A percentile compares a stretch with the other conserved stretches of the same genome.
These are phyloP conservation scores for Ceratocystis papillata DNA, from an alignment of 2,329 filamentous ascomycete species.

Conservation along the genomic window DNA sequence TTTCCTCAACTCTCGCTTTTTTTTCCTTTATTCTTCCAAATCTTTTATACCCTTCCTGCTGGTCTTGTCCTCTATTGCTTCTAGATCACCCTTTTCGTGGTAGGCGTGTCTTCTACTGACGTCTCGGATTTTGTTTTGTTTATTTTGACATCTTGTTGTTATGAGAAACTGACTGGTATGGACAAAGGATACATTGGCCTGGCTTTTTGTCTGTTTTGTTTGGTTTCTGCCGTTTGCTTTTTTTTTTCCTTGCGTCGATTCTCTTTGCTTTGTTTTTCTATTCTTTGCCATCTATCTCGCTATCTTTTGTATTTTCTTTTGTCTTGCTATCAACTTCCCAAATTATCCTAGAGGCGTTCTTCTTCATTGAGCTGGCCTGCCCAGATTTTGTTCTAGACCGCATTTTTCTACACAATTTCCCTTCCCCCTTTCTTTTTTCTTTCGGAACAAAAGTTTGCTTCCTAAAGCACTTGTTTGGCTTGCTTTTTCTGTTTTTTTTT, in stretches of 20 bases:
- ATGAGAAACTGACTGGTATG: conserved; percentile 15
- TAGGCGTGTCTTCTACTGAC: conserved; percentile 2
- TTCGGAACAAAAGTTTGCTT: conserved; percentile 12
- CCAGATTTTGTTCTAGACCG: conserved; percentile 12
- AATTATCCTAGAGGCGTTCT: conserved; percentile 4
- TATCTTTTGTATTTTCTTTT: conserved; percentile 1
- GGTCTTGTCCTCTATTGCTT: neutral
- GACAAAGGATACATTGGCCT: conserved; percentile 15
- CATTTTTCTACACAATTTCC: conserved; percentile 8
- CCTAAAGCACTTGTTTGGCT: neutral
- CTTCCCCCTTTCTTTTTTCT: neutral
- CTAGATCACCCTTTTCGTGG: conserved; percentile 3
- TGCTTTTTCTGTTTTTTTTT: neutral
- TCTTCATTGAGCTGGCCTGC: conserved; percentile 15
- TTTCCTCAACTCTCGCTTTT: conserved; percentile 6
- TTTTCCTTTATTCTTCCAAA: conserved; percentile 13
- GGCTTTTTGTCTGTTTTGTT: conserved; percentile 7
- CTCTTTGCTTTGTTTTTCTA: neutral
- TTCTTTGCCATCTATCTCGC: neutral
- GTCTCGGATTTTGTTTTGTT: conserved; percentile 4
- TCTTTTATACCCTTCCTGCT: conserved; percentile 9
- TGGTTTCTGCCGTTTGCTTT: conserved; percentile 7
- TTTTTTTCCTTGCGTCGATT: conserved; percentile 1
- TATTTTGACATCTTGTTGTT: conserved; percentile 14
- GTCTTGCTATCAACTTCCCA: conserved; percentile 8